Conservation (phyloP, 2,329 filamentous ascomycete species). For the Geosmithia flava region DNA sequence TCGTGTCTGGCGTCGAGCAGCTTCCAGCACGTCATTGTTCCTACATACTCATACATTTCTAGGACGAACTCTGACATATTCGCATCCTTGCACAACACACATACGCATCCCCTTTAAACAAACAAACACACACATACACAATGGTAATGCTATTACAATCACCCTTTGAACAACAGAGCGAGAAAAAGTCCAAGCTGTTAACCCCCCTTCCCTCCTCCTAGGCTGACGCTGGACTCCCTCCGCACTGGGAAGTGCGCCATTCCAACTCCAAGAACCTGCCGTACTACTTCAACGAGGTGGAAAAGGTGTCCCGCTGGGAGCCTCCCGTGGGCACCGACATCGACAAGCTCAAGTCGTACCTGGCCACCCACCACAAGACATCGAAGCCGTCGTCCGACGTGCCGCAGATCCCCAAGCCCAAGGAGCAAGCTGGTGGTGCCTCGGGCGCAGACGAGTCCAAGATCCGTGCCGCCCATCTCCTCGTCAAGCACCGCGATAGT, state of each 20-base stretch:
- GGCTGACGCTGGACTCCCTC: constrained; percentile 69
- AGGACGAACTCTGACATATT: not conserved
- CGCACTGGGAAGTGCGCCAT: constrained; percentile 90
- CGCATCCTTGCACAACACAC: not conserved
- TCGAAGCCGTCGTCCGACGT: constrained; percentile 27
- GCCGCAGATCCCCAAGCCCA: constrained; percentile 28
- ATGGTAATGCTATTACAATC: not conserved
- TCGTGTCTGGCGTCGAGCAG: not conserved
- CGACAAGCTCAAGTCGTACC: constrained; percentile 86
- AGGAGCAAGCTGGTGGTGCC: not conserved
- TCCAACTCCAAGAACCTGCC: constrained; percentile 98
- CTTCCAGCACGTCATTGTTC: not conserved
- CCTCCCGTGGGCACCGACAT: constrained; percentile 79
- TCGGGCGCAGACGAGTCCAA: constrained; percentile 40
- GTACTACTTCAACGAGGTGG: constrained; percentile 89
- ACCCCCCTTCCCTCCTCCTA: constrained; percentile 15
- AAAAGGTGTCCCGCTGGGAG: constrained; percentile 91
- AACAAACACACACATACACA: not conserved
- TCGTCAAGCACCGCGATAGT: constrained; percentile 87
- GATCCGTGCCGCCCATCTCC: constrained; percentile 83
- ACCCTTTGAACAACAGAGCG: too few relatives aligned
- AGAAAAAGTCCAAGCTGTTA: not conserved
- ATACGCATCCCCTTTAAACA: not conserved
- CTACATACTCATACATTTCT: not conserved
- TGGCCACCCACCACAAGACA: constrained; percentile 73